Percentiles rank a stretch among this genome's conserved stretches.
These are phyloP conservation scores for Fragaria ananassa DNA, from an alignment of 306 rosid species.

Conservation along the genomic window DNA sequence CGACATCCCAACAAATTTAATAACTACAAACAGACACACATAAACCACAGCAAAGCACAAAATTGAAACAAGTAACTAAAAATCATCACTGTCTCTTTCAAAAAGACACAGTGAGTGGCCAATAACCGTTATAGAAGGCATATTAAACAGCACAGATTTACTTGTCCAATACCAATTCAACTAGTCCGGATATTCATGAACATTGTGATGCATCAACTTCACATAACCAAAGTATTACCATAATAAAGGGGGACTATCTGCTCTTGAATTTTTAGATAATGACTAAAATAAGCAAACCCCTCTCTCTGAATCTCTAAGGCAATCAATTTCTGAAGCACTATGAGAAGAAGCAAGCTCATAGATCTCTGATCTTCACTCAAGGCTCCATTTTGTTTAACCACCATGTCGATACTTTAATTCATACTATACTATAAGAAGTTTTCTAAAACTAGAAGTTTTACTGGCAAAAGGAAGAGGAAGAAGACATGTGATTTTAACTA, in stretches of 20 bases:
- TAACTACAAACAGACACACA: neutral
- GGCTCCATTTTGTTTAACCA: slow-evolving; percentile 31
- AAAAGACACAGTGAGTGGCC: neutral
- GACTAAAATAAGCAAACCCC: neutral
- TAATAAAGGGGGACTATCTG: neutral
- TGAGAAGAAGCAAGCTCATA: slow-evolving; percentile 53
- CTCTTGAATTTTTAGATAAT: neutral
- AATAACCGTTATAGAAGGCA: neutral
- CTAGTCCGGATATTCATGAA: neutral
- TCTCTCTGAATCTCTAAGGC: slow-evolving; percentile 35
- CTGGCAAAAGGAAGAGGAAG: neutral
- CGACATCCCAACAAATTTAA: slow-evolving; percentile 13
- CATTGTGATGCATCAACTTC: neutral
- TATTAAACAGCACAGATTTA: neutral
- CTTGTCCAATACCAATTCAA: neutral
- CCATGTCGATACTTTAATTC: neutral
- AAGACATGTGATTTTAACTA: neutral
- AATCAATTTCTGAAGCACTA: slow-evolving; percentile 41
- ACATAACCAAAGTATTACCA: neutral
- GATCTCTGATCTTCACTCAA: slow-evolving; percentile 55
- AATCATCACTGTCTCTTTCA: neutral
- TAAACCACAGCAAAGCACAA: neutral
- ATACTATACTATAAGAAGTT: neutral
- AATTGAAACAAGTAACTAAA: neutral
- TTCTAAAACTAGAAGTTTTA: neutral